Evolutionary conservation across 1,284 basidiomycete genomes (phyloP), one percentile per base, ranked within the genome.

Genomic region (Trametes versicolor): DNA sequence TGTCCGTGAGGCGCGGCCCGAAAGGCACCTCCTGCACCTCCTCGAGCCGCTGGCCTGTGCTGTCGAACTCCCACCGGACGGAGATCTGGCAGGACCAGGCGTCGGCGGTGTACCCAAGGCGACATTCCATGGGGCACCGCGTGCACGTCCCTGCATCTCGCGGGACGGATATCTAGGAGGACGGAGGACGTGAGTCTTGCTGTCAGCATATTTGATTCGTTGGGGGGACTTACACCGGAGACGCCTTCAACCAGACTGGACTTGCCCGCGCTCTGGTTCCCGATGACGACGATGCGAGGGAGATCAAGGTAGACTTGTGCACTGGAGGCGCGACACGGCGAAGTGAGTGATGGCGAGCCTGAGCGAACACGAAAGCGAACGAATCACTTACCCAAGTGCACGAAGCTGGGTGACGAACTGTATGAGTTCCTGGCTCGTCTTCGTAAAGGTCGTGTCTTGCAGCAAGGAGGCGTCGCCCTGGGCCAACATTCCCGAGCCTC

Each of bases 231-330:
- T 72, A 88, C 87, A 5, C 84, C 85, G 21, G 82, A 85, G 0
- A 89, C 83, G 0, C 85, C 86, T 64, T 89, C 87, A 0, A 88
- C 84, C 0, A 65, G 61, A 59, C 69, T 62, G 34, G 57, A 73
- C 81, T 67, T 72, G 82, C 87, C 87, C 0, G 87, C 74, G 58
- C 69, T 71, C 63, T 76, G 73, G 60, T 74, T 74, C 1, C 75
- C 73, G 25, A 75, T 74, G 19, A 75, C 73, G 36, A 71, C 73
- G 49, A 75, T 70, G 19, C 73, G 72, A 8, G 75, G 74, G 4
- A 76, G 71, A 57, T 75, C 74, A 6, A 76, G 49, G 17, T 66
- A 60, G 4, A 68, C 66, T 57, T 76, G 72, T 3, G 72, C 73
- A 7, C 74, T 75, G 25, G 27, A 4, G 47, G 32, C 21, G 17